These are phyloP conservation scores for Rhynchosporium graminicola DNA, from an alignment of 2,329 filamentous ascomycete species.

Conservation along the genomic window DNA sequence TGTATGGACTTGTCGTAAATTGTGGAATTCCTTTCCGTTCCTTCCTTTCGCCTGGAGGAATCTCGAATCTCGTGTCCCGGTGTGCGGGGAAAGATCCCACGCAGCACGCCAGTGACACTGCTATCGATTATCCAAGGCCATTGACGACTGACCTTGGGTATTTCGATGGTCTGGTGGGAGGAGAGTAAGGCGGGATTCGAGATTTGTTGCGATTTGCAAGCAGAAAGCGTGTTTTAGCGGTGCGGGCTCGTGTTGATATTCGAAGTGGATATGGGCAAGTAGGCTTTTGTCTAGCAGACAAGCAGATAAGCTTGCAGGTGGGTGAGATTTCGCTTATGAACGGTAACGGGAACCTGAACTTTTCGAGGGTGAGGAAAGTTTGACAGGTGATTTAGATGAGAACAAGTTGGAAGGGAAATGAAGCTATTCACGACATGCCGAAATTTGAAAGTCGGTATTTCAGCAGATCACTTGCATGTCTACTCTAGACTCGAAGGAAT, in stretches of 20 bases:
- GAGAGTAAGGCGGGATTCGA: slow-evolving; percentile 12
- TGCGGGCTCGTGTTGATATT: slow-evolving; percentile 23
- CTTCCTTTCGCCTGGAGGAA: slow-evolving; percentile 54
- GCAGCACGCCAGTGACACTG: slow-evolving; percentile 56
- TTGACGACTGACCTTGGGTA: slow-evolving; percentile 46
- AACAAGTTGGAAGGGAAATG: neutral
- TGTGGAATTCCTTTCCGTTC: slow-evolving; percentile 16
- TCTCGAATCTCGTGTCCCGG: slow-evolving; percentile 48
- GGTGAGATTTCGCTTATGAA: slow-evolving; percentile 14
- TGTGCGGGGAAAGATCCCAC: slow-evolving; percentile 60
- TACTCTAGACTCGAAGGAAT: neutral
- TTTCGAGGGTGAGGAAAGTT: neutral
- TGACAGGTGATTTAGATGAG: slow-evolving; percentile 3
- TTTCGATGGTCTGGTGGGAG: slow-evolving; percentile 10
- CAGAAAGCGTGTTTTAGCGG: slow-evolving; percentile 17
- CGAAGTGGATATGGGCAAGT: slow-evolving; percentile 18
- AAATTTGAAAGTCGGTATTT: neutral
- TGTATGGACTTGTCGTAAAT: neutral
- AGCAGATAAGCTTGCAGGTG: neutral
- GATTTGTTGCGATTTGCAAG: slow-evolving; percentile 15
- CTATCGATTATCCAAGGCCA: slow-evolving; percentile 59
- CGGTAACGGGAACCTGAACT: neutral
- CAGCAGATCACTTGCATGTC: neutral
- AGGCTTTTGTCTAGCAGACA: slow-evolving; percentile 3
- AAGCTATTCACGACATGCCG: neutral